Evolutionary conservation across 805 yeast genomes (phyloP).

Genomic region (Wickerhamomyces bovis): DNA sequence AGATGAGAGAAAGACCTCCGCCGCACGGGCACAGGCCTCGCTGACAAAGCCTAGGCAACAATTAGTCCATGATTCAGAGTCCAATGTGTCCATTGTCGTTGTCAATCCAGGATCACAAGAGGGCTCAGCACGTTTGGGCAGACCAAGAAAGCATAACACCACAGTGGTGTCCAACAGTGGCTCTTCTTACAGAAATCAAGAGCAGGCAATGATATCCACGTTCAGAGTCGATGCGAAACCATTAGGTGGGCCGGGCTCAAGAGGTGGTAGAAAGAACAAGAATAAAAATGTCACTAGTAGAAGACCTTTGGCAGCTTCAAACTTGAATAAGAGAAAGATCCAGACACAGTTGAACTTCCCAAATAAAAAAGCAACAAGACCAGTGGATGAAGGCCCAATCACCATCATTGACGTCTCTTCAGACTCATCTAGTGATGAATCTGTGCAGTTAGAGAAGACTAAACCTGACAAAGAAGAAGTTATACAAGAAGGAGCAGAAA

Average conservation of each 20-base stretch:
- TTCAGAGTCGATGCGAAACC: slow-evolving; percentile 24
- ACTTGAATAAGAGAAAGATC: slow-evolving; percentile 2
- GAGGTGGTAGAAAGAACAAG: slow-evolving; percentile 19
- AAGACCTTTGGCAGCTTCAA: background rate
- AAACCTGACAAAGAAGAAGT: background rate
- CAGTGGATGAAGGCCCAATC: background rate
- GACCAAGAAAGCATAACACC: slow-evolving; percentile 18
- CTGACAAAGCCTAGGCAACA: slow-evolving; percentile 18
- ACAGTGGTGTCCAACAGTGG: slow-evolving; percentile 1
- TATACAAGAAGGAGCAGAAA: background rate
- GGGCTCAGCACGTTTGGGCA: slow-evolving; percentile 21
- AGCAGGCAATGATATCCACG: slow-evolving; percentile 19
- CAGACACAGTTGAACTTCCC: slow-evolving; percentile 10
- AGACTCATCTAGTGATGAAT: background rate
- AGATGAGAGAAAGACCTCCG: background rate
- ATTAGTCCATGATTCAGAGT: slow-evolving; percentile 16
- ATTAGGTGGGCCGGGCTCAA: slow-evolving; percentile 23
- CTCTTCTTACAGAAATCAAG: slow-evolving; percentile 14
- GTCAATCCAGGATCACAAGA: slow-evolving; percentile 23
- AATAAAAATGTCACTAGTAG: too few species aligned
- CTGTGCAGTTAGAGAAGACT: background rate
- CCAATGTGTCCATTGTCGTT: slow-evolving; percentile 22
- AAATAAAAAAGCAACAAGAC: slow-evolving; percentile 1
- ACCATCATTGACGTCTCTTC: background rate
- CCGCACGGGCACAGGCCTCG: background rate